A percentile compares a stretch with the other conserved stretches of the same genome.
Conservation (phyloP, 495 filamentous ascomycete genomes). For the Aspergillus cavernicola region DNA sequence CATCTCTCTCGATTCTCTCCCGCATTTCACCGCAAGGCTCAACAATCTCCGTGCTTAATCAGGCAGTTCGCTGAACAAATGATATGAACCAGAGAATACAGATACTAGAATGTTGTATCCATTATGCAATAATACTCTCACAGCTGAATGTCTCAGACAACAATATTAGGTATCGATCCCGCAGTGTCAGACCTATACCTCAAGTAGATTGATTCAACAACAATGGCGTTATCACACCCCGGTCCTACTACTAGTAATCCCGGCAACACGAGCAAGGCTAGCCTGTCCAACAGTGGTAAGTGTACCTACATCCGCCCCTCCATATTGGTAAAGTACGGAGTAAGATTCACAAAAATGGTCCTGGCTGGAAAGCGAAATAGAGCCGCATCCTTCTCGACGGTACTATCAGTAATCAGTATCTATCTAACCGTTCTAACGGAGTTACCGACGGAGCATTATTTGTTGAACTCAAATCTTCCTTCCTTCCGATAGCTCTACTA, state of each 20-base stretch:
- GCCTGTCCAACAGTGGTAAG: neutral
- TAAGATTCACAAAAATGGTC: neutral
- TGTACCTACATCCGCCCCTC: constrained; percentile 7
- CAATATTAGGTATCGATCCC: constrained; percentile 1
- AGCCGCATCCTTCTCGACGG: constrained; percentile 3
- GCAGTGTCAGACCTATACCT: constrained; percentile 1
- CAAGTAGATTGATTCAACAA: constrained; percentile 9
- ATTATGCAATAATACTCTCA: neutral
- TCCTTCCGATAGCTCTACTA: neutral
- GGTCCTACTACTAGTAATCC: constrained; percentile 1
- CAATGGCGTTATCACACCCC: constrained; percentile 13
- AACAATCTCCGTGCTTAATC: neutral
- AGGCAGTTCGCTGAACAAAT: too few relatives aligned
- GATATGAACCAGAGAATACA: too few relatives aligned
- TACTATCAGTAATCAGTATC: too few relatives aligned
- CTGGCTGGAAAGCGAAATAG: neutral
- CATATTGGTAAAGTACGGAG: constrained; percentile 1
- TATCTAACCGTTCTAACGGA: too few relatives aligned
- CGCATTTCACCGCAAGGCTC: too few relatives aligned
- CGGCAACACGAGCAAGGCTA: neutral
- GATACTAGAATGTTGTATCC: too few relatives aligned
- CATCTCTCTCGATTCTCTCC: too few relatives aligned
- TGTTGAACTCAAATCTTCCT: neutral
- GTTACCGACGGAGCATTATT: too few relatives aligned
- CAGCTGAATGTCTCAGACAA: constrained; percentile 3